Evolutionary conservation across 257 asterid species (phyloP).

Genomic region (Fraxinus cuspidata): DNA sequence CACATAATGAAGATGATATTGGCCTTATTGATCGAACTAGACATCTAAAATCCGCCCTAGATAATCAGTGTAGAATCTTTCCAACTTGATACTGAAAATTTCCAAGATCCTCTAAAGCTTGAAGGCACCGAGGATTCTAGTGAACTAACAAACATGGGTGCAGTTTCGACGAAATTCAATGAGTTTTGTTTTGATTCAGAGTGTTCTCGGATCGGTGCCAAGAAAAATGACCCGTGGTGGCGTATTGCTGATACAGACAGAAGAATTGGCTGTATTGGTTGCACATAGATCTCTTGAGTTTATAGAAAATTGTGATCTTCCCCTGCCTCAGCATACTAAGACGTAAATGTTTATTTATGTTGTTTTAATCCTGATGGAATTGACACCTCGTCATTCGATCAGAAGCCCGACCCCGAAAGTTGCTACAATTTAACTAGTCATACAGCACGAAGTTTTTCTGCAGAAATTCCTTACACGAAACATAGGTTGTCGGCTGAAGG

Average conservation of each 20-base stretch:
- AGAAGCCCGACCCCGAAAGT: conserved; percentile 19
- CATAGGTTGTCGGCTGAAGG: too few relatives aligned
- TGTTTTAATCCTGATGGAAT: conserved; percentile 26
- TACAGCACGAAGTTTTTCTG: conserved; percentile 19
- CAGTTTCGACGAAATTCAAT: conserved; percentile 37
- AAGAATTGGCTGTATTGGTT: conserved; percentile 73
- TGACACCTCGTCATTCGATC: conserved; percentile 24
- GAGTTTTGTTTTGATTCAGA: conserved; percentile 44
- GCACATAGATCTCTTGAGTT: conserved; percentile 54
- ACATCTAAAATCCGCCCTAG: conserved; percentile 23
- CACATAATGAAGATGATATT: conserved; percentile 30
- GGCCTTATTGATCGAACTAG: conserved; percentile 30
- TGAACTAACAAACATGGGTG: conserved; percentile 29
- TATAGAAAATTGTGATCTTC: conserved; percentile 87
- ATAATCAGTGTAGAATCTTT: conserved; percentile 30
- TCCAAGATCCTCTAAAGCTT: conserved; percentile 21
- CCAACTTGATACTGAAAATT: conserved; percentile 22
- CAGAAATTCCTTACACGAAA: background rate
- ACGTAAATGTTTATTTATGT: conserved; percentile 26
- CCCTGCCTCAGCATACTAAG: conserved; percentile 56
- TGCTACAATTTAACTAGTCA: background rate
- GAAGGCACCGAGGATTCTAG: conserved; percentile 24
- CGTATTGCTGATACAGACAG: conserved; percentile 57
- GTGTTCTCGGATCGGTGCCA: conserved; percentile 50
- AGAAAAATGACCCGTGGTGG: conserved; percentile 76